Base-by-base conservation (phyloP, 2,329 filamentous ascomycete genomes). In the Colletotrichum chlorophyti region DNA sequence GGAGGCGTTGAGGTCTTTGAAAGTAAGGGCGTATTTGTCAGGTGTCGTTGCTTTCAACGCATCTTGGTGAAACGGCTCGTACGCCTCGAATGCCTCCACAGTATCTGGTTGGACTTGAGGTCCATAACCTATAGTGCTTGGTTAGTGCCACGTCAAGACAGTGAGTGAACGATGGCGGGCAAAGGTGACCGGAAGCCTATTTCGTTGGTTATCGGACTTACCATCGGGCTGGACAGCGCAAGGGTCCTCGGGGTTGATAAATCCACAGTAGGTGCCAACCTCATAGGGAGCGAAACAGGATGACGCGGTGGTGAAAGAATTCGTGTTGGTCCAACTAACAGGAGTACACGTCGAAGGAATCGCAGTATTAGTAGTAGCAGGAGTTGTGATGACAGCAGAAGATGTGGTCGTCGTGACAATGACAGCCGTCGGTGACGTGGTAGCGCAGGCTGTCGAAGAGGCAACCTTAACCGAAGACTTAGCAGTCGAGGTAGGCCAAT, bases 171-270 rank as follows among this genome's bases (percentile, higher is more conserved):
- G n/a, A n/a, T n/a, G n/a, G n/a, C n/a, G n/a, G n/a, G n/a, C n/a
- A n/a, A n/a, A n/a, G n/a, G n/a, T n/a, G n/a, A n/a, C n/a, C n/a
- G n/a, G n/a, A n/a, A 5, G 23, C 31, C 19, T 3, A 8, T 37
- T 17, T 15, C 9, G 6, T 1, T 3, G 8, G 46, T n/a, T 9
- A 3, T 3, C 2, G 5, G 5, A 47, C 51, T 47, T 15, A 53
- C 54, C 52, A 24, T 40, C 38, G 3, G 57, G 51, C 24, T 60
- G 57, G 6, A 43, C 19, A 9, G 57, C 51, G 26, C 57, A 57
- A 29, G 57, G 57, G 27, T 60, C 57, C 11, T 60, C 57, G 4
- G 57, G 57, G 57, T 60, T 60, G 2, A 57, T 31, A 12, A 60
- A 60, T 2, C 57, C 57, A 2, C 57, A 60, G 38, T 34, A 60